A percentile compares a stretch with the other conserved stretches of the same genome.
Evolutionary conservation across 1,139 yeast species (phyloP).

Genomic region (Blastobotrys raffinosifermentans): DNA sequence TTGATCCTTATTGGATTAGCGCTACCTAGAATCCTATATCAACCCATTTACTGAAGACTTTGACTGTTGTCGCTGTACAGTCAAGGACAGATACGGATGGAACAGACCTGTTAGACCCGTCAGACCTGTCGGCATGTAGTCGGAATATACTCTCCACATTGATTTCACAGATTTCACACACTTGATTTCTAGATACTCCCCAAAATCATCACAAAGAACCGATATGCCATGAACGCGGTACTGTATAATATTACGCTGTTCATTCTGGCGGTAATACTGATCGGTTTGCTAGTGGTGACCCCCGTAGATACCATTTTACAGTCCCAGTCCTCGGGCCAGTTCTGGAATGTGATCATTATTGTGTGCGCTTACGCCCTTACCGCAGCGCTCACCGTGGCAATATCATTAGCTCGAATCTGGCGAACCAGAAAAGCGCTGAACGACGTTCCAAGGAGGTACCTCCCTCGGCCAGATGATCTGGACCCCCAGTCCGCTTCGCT

Average conservation of each 20-base stretch:
- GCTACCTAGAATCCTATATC: background rate
- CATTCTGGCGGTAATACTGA: no score
- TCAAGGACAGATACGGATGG: constrained; percentile 29
- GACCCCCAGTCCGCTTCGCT: constrained; percentile 43
- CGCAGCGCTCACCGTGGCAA: constrained; percentile 42
- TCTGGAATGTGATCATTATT: constrained; percentile 67
- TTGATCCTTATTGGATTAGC: background rate
- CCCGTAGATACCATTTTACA: constrained; percentile 74
- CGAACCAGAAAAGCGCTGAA: constrained; percentile 53
- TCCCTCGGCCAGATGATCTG: constrained; percentile 63
- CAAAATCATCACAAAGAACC: no score
- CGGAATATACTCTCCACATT: no score
- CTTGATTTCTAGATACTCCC: no score
- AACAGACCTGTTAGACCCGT: constrained; percentile 19
- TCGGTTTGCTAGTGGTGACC: constrained; percentile 58
- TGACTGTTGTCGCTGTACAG: constrained; percentile 14
- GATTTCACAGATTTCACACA: no score
- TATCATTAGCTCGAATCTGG: constrained; percentile 51
- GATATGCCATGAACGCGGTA: no score
- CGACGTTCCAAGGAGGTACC: constrained; percentile 70
- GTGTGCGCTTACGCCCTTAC: constrained; percentile 65
- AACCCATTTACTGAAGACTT: constrained; percentile 22
- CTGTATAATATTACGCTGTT: no score
- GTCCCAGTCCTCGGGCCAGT: constrained; percentile 52
- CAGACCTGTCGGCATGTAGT: no score